Evolutionary conservation across 2,329 filamentous ascomycete genomes (phyloP).

Genomic region (Beauveria scarabaeidicola): DNA sequence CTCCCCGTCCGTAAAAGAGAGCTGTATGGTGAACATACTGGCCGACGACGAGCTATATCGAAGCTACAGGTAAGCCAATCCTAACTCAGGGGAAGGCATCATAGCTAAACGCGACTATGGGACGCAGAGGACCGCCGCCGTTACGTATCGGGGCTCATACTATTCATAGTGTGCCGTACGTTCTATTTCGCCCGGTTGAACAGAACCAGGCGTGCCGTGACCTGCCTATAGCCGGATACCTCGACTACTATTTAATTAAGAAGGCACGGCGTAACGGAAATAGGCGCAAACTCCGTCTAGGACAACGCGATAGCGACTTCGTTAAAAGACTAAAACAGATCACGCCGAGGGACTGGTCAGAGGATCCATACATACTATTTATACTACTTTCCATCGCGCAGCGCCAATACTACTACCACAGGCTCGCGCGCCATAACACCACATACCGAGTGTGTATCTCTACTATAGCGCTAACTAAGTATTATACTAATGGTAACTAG

Average conservation of each 20-base stretch:
- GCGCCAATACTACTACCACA: neutral
- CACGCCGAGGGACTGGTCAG: neutral
- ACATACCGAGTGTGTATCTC: neutral
- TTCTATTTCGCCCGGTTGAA: neutral
- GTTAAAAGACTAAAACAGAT: neutral
- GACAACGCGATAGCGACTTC: neutral
- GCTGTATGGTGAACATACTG: neutral
- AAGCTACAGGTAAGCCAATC: neutral
- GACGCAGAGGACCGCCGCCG: neutral
- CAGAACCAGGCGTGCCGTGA: neutral
- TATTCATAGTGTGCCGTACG: neutral
- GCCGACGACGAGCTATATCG: neutral
- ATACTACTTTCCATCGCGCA: neutral
- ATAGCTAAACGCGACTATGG: neutral
- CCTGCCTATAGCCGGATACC: neutral
- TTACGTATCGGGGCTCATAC: neutral
- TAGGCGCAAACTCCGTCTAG: neutral
- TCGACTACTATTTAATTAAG: neutral
- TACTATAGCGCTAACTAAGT: neutral
- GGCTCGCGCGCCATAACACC: neutral
- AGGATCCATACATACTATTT: neutral
- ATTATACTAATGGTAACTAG: neutral
- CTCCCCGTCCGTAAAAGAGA: neutral
- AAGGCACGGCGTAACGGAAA: neutral
- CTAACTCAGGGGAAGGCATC: neutral